Conservation (phyloP, 2,329 filamentous ascomycete species). For the Pseudogymnoascus sp. region DNA sequence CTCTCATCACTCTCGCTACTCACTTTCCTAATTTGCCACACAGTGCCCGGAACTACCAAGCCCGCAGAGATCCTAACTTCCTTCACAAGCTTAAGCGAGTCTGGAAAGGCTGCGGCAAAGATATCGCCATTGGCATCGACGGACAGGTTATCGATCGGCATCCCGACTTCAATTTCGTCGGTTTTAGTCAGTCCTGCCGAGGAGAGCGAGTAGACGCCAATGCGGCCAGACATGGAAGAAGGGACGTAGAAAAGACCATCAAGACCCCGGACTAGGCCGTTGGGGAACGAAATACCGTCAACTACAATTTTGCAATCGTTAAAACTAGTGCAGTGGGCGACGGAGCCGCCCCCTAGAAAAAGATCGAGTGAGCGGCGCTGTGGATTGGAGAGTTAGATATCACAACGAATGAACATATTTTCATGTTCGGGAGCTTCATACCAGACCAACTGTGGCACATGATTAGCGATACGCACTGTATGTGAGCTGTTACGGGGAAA, state of each 20-base stretch:
- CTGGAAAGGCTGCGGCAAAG: constrained; percentile 27
- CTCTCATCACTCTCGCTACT: constrained; percentile 10
- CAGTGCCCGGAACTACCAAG: constrained; percentile 16
- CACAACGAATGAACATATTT: neutral
- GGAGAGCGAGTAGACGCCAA: constrained; percentile 22
- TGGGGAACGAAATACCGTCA: constrained; percentile 24
- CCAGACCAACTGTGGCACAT: neutral
- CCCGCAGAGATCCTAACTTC: constrained; percentile 21
- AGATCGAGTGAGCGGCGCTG: constrained; percentile 23
- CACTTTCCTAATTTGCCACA: constrained; percentile 22
- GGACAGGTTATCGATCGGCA: constrained; percentile 30
- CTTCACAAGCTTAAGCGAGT: constrained; percentile 17
- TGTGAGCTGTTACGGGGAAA: neutral
- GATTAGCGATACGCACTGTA: neutral
- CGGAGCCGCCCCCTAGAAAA: constrained; percentile 24
- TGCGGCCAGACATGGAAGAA: constrained; percentile 19
- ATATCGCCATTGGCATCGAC: constrained; percentile 31
- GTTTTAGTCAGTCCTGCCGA: constrained; percentile 17
- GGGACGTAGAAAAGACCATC: constrained; percentile 31
- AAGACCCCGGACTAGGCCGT: constrained; percentile 26
- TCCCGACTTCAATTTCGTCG: constrained; percentile 23
- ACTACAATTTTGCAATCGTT: constrained; percentile 23
- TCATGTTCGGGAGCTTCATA: neutral
- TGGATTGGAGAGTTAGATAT: neutral
- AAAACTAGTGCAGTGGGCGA: constrained; percentile 24